These are phyloP conservation scores for Rhododendron molle DNA, from an alignment of 148 eudicot species.

Conservation along the genomic window DNA sequence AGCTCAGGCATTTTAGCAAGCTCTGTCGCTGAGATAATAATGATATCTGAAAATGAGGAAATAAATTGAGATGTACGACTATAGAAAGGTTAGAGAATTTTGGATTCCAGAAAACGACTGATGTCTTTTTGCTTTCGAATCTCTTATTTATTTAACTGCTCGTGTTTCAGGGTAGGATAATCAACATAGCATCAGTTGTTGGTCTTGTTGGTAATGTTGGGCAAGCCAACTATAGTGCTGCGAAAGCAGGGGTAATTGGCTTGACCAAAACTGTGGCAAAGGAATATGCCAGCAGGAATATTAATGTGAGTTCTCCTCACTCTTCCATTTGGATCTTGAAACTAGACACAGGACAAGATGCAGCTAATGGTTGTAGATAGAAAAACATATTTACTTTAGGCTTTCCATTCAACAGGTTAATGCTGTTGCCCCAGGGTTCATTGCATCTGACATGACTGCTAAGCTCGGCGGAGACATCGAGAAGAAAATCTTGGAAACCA, in stretches of 20 bases:
- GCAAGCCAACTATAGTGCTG: constrained; percentile 95
- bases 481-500: constrained; percentile 61
- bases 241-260: constrained; percentile 93
- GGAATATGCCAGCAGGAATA: constrained; percentile 84
- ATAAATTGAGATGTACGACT: not conserved
- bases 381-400: not conserved
- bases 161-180: constrained; percentile 76
- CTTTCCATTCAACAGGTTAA: constrained; percentile 45
- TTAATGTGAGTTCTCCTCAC: constrained; percentile 48
- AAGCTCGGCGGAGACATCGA: constrained; percentile 69
- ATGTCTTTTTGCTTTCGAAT: not conserved
- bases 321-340: not conserved
- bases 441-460: constrained; percentile 93
- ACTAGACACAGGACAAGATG: not conserved
- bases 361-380: not conserved
- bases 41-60: not conserved
- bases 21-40: not conserved
- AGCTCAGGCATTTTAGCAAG: not conserved
- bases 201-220: constrained; percentile 87
- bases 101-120: not conserved
- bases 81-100: not conserved
- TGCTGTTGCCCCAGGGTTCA: constrained; percentile 95
- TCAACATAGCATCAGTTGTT: constrained; percentile 87
- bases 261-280: constrained; percentile 85
- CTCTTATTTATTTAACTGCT: not conserved